A percentile compares a stretch with the other conserved stretches of the same genome.
phyloP scores from a whole-genome alignment of 805 yeast species.

The Metahyphopichia silvanorum region DNA sequence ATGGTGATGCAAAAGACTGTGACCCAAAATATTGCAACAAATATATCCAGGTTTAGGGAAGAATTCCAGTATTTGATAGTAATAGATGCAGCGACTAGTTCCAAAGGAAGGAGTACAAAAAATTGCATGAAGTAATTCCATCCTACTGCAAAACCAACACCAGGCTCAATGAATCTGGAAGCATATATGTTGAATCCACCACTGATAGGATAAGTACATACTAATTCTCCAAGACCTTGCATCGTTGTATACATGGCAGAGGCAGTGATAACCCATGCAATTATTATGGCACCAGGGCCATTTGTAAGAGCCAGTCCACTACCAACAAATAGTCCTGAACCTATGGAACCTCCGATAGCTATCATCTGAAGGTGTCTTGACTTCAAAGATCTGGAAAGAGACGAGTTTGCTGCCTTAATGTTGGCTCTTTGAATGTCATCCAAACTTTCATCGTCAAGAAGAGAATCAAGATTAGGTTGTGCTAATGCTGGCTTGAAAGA shows the following conservation, averaged over 20 bases:
- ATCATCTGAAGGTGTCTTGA: constrained; percentile 64
- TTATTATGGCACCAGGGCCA: constrained; percentile 50
- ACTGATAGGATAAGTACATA: constrained; percentile 42
- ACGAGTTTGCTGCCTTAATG: constrained; percentile 47
- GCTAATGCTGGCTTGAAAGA: constrained; percentile 33
- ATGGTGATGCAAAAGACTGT: constrained; percentile 25
- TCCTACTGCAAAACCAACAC: constrained; percentile 39
- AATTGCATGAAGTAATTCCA: constrained; percentile 38
- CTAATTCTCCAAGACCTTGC: constrained; percentile 63
- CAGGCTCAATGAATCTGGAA: constrained; percentile 34
- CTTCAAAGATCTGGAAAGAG: constrained; percentile 48
- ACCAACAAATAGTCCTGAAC: constrained; percentile 68
- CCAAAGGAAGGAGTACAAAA: constrained; percentile 34
- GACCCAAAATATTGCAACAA: constrained; percentile 33
- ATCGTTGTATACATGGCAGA: constrained; percentile 57
- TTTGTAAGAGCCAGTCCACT: constrained; percentile 55
- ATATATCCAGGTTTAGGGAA: constrained; percentile 32
- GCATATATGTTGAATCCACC: constrained; percentile 34
- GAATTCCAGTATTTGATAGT: constrained; percentile 33
- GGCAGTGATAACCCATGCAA: constrained; percentile 58
- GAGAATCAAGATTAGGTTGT: constrained; percentile 11
- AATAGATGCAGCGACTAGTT: constrained; percentile 38
- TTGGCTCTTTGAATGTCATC: constrained; percentile 28
- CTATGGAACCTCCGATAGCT: constrained; percentile 83
- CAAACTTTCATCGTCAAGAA: constrained; percentile 16